These are phyloP conservation scores for Astrothelium subdiscretum DNA, from an alignment of 495 filamentous ascomycete genomes.

Conservation along the genomic window DNA sequence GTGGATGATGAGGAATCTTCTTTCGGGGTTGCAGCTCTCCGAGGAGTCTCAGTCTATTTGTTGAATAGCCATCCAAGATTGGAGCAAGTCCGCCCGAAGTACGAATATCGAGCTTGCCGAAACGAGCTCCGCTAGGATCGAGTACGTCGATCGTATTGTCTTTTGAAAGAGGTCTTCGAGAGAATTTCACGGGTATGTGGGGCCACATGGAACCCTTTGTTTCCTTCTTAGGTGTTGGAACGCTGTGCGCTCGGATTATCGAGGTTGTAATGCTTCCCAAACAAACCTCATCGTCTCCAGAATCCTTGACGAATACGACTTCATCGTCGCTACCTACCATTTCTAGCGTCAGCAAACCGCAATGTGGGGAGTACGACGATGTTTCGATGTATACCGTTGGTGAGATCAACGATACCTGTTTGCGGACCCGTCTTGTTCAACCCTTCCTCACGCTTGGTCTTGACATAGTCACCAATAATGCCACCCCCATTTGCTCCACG, in stretches of 20 bases:
- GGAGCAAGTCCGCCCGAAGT: conserved; percentile 57
- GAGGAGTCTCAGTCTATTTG: conserved; percentile 50
- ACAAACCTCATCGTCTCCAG: conserved; percentile 58
- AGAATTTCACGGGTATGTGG: conserved; percentile 56
- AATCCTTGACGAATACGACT: conserved; percentile 33
- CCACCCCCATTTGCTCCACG: conserved; percentile 38
- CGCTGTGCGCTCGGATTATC: conserved; percentile 51
- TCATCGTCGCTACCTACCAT: conserved; percentile 43
- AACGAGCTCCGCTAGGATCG: conserved; percentile 56
- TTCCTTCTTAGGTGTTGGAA: conserved; percentile 56
- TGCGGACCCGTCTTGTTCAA: conserved; percentile 25
- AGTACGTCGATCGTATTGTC: conserved; percentile 52
- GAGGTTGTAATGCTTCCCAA: conserved; percentile 67
- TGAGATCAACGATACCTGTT: conserved; percentile 45
- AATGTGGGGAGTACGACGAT: neutral
- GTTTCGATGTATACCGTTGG: conserved; percentile 33
- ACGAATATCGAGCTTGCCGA: conserved; percentile 61
- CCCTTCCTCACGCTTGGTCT: conserved; percentile 38
- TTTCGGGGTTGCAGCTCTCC: conserved; percentile 53
- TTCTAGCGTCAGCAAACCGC: neutral
- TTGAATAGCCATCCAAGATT: conserved; percentile 50
- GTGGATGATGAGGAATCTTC: conserved; percentile 42
- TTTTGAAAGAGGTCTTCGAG: conserved; percentile 38
- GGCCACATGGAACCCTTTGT: conserved; percentile 51
- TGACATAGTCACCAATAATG: conserved; percentile 52